phyloP scores from a whole-genome alignment of 1,284 basidiomycete genomes.

The Malassezia brasiliensis region DNA sequence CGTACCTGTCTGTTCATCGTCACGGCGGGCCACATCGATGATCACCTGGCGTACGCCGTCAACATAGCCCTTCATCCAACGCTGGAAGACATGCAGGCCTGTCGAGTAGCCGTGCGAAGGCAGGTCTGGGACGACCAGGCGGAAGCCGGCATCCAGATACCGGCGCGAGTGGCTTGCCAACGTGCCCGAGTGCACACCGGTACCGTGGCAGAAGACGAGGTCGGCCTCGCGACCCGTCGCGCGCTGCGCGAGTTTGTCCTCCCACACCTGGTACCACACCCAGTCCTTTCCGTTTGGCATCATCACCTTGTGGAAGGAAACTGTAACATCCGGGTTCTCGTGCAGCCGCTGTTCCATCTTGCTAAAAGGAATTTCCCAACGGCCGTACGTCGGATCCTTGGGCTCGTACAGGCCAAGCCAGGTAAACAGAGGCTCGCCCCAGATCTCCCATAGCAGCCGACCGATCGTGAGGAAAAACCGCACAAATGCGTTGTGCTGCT shows the following conservation, averaged over 20 bases:
- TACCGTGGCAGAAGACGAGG: conserved; percentile 42
- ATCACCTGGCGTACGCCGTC: conserved; percentile 32
- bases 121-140: conserved; percentile 40
- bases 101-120: conserved; percentile 43
- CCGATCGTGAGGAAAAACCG: conserved; percentile 6
- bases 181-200: conserved; percentile 44
- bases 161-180: conserved; percentile 39
- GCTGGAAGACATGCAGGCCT: conserved; percentile 40
- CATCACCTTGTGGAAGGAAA: conserved; percentile 34
- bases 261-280: conserved; percentile 46
- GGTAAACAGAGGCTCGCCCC: conserved; percentile 27
- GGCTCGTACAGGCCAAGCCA: conserved; percentile 25
- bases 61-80: conserved; percentile 25
- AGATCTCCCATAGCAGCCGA: conserved; percentile 31
- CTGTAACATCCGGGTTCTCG: conserved; percentile 34
- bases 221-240: conserved; percentile 33
- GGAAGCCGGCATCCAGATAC: conserved; percentile 41
- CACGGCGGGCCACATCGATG: conserved; percentile 33
- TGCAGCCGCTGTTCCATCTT: conserved; percentile 42
- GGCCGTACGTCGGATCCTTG: conserved; percentile 30
- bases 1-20: conserved; percentile 20
- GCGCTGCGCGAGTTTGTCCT: conserved; percentile 26
- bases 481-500: conserved; percentile 2
- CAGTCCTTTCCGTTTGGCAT: conserved; percentile 40
- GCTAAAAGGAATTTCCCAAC: conserved; percentile 34